Conservation (phyloP, 2,329 filamentous ascomycete genomes). For the Arachnopeziza araneosa region DNA sequence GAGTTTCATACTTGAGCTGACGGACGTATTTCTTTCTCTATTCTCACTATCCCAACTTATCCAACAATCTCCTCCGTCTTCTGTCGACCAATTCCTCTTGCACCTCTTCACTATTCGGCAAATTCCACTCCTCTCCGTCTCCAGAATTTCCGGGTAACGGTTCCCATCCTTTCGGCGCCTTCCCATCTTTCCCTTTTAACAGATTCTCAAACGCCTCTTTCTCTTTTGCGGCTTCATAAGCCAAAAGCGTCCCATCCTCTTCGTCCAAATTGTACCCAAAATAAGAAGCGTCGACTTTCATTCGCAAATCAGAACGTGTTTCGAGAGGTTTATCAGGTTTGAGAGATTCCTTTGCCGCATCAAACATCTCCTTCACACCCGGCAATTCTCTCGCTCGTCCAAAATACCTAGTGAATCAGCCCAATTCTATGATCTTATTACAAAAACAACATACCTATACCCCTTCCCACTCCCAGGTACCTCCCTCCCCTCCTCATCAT, state of each 20-base stretch:
- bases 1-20: not conserved
- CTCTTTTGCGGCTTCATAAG: conserved; percentile 80
- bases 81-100: conserved; percentile 88
- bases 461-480: conserved; percentile 72
- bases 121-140: conserved; percentile 73
- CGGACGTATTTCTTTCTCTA: not conserved
- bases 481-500: conserved; percentile 50
- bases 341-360: conserved; percentile 60
- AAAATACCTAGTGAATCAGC: conserved; percentile 60
- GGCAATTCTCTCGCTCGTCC: conserved; percentile 84
- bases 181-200: conserved; percentile 49
- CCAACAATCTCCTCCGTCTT: conserved; percentile 74
- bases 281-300: conserved; percentile 85
- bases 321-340: conserved; percentile 59
- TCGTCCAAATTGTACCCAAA: conserved; percentile 93
- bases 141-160: conserved; percentile 80
- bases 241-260: conserved; percentile 75
- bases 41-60: conserved; percentile 48
- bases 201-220: conserved; percentile 70
- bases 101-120: conserved; percentile 88
- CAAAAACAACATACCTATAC: conserved; percentile 70
- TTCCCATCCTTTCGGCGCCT: conserved; percentile 68
- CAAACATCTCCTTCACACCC: conserved; percentile 94
- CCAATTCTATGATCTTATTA: not conserved
- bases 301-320: conserved; percentile 60